Evolutionary conservation across 2,329 filamentous ascomycete genomes (phyloP).

Genomic region (Trichophyton simii): DNA sequence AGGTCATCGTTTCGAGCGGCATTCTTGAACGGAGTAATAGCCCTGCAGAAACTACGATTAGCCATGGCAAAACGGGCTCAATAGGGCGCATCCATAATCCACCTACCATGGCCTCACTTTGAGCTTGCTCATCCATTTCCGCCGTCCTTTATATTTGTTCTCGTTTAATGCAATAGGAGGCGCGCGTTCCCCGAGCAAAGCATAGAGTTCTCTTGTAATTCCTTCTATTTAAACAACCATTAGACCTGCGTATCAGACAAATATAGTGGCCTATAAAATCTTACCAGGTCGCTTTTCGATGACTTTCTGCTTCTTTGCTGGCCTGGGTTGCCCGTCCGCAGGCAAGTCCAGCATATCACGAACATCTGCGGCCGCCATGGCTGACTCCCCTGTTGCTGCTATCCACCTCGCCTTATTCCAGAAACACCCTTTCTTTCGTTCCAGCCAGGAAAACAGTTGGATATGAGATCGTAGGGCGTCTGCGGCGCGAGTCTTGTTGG

Average conservation of each 20-base stretch:
- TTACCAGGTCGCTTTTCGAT: constrained; percentile 45
- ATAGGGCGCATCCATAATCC: neutral
- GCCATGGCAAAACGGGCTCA: constrained; percentile 6
- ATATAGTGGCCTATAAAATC: constrained; percentile 15
- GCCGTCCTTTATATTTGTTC: constrained; percentile 40
- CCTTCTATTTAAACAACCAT: constrained; percentile 28
- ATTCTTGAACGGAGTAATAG: constrained; percentile 60
- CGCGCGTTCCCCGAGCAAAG: constrained; percentile 39
- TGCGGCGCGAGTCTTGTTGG: neutral
- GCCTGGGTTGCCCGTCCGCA: constrained; percentile 40
- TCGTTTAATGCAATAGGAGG: constrained; percentile 42
- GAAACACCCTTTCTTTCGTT: neutral
- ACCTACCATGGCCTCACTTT: constrained; percentile 34
- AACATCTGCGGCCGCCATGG: constrained; percentile 56
- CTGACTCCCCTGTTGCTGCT: neutral
- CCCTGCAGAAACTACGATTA: constrained; percentile 42
- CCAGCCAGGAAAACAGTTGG: neutral
- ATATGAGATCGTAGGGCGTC: neutral
- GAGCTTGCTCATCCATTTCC: constrained; percentile 35
- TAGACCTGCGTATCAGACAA: neutral
- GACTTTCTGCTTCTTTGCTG: constrained; percentile 63
- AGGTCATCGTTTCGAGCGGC: constrained; percentile 61
- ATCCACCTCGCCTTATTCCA: neutral
- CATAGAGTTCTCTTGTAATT: constrained; percentile 39
- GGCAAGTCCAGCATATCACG: constrained; percentile 80